These are phyloP conservation scores for Chalara sp. DNA, from an alignment of 2,329 filamentous ascomycete species.

Conservation along the genomic window DNA sequence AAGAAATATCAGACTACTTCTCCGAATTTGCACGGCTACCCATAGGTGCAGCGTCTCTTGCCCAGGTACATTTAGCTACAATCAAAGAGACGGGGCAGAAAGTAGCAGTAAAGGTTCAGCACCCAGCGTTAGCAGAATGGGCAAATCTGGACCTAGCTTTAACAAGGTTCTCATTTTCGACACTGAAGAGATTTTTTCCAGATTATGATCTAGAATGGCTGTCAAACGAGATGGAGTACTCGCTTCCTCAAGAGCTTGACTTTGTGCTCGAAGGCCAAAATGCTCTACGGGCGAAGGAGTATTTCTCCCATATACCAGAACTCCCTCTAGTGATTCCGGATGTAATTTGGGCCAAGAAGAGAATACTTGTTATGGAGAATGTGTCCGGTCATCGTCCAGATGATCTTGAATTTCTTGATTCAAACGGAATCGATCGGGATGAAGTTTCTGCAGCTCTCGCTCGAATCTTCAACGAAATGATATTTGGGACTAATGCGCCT, in stretches of 20 bases:
- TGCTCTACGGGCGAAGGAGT: conserved; percentile 68
- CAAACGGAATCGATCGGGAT: conserved; percentile 82
- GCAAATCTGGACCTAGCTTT: conserved; percentile 79
- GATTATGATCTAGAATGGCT: conserved; percentile 98
- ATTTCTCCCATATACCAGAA: conserved; percentile 69
- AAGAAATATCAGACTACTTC: conserved; percentile 74
- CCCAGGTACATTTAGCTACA: conserved; percentile 86
- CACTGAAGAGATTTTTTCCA: conserved; percentile 87
- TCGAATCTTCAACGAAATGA: conserved; percentile 98
- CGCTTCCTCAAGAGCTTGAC: conserved; percentile 84
- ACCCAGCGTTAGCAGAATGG: conserved; percentile 85
- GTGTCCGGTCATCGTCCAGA: conserved; percentile 82
- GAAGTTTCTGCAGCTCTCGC: conserved; percentile 90
- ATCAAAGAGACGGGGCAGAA: conserved; percentile 75
- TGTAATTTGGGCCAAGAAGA: conserved; percentile 80
- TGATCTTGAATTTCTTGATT: conserved; percentile 80
- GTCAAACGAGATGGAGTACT: conserved; percentile 85
- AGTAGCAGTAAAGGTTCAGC: conserved; percentile 95
- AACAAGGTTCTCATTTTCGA: conserved; percentile 83
- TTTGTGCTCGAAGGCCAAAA: conserved; percentile 83
- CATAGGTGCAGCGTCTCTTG: conserved; percentile 87
- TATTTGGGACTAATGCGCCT: conserved; percentile 82
- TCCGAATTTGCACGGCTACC: conserved; percentile 74
- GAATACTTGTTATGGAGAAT: conserved; percentile 93
- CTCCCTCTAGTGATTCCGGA: conserved; percentile 84